Conservation (phyloP, 2,329 filamentous ascomycete species). For the Xylaria sp. region DNA sequence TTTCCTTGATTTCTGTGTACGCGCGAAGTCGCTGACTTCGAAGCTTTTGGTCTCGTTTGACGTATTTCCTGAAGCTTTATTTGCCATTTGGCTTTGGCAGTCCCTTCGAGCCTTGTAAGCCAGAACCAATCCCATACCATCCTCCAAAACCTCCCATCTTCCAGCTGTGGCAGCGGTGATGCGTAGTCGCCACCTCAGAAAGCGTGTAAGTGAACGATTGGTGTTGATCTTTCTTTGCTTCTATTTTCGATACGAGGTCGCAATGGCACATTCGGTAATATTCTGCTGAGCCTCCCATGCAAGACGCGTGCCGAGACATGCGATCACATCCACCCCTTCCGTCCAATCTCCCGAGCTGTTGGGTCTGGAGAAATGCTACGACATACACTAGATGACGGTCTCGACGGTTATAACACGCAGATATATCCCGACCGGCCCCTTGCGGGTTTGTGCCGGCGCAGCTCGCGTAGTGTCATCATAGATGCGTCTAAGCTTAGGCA, state of each 20-base stretch:
- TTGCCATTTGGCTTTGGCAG: no score
- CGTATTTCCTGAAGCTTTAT: background rate
- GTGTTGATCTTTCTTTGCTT: background rate
- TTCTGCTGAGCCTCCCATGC: conserved; percentile 25
- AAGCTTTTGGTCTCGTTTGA: no score
- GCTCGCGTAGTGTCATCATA: conserved; percentile 31
- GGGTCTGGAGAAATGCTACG: conserved; percentile 17
- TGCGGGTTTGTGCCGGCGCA: conserved; percentile 30
- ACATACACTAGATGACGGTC: background rate
- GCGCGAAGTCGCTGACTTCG: background rate
- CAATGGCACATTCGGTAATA: background rate
- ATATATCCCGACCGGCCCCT: conserved; percentile 28
- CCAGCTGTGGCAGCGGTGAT: background rate
- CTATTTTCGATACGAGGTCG: conserved; percentile 6
- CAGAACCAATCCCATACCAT: background rate
- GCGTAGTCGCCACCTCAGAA: background rate
- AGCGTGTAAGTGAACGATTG: background rate
- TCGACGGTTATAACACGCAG: background rate
- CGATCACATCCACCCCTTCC: background rate
- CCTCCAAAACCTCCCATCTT: background rate
- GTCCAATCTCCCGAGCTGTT: background rate
- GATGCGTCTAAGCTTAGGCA: background rate
- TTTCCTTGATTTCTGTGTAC: conserved; percentile 18
- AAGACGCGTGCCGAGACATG: background rate
- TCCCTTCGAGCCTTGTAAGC: background rate